Base-by-base conservation (phyloP, 2,329 filamentous ascomycete species). In the Tolypocladium guangdongense region DNA sequence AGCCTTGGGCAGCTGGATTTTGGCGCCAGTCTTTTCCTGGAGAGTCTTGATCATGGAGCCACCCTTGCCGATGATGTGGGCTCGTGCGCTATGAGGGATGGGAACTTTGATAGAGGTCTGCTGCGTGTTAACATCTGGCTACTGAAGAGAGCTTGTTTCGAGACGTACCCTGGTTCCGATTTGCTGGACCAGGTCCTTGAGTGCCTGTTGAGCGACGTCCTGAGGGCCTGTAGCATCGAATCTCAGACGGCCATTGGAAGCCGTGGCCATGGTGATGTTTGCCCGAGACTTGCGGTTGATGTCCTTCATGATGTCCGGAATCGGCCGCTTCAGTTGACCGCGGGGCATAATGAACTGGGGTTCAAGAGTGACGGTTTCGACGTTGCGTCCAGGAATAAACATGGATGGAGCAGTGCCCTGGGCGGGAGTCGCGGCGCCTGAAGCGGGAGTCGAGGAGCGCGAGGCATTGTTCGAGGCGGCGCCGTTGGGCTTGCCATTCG, bases 201-300 rank as follows among this genome's bases (percentile, higher is more conserved):
- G 79, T 53, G 92, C 90, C 72, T 93, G 85, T 65, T 90, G 85
- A 58, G 92, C 90, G 62, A 87, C 83, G 55, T 95, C 88, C 55
- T 86, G 84, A 54, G 90, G 86, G 54, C 93, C 92, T 59, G 83
- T 86, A 49, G 90, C 90, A 68, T 92, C 88, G 65, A 99, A 95
- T 61, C 86, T 84, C 61, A 90, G 77, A 38, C 81, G 80, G 24
- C 87, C 88, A 58, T 82, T 84, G 57, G 84, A 80, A n/a, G 84
- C 83, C 55, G 82, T 80, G 55, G 82, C 82, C 78, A 91, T 86
- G 60, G 87, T 85, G 60, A 99, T 82, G 61, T 83, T 88, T 55
- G 91, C 90, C 67, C 92, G 90, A 56, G 89, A 95, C 66, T 87
- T 88, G 71, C 87, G 88, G 73, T 95, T 96, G 72, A 97, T 88